Conservation (phyloP, 148 eudicot species). For the Camellia japonica region DNA sequence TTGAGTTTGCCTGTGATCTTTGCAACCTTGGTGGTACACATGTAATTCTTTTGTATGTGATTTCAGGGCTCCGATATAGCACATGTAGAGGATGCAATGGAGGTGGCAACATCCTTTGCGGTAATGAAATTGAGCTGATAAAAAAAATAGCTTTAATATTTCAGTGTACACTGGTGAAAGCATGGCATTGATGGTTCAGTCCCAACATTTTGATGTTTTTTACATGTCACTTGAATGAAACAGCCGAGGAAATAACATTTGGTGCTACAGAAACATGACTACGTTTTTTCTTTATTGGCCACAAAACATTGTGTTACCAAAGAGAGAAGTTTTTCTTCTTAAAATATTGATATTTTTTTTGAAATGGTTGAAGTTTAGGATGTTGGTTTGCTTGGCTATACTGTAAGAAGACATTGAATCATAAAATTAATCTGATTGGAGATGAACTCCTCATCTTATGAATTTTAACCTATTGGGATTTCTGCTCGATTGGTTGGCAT, state of each 20-base stretch:
- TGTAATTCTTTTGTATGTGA: neutral
- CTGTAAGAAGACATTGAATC: too few species aligned
- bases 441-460: too few species aligned
- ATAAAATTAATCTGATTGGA: too few species aligned
- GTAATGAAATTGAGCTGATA: conserved; percentile 56
- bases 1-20: neutral
- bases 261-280: neutral
- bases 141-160: neutral
- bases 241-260: neutral
- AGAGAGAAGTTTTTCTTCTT: neutral
- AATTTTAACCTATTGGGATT: too few species aligned
- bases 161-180: neutral
- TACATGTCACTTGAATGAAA: too few species aligned
- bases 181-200: neutral
- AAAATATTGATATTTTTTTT: neutral
- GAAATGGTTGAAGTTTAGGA: too few species aligned
- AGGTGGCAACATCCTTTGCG: conserved; percentile 65
- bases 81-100: conserved; percentile 58
- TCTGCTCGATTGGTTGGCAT: too few species aligned
- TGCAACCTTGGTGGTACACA: neutral
- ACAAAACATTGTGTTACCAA: neutral
- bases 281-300: neutral
- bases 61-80: conserved; percentile 68
- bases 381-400: too few species aligned
- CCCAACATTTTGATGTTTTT: neutral